Evolutionary conservation across 2,329 filamentous ascomycete species (phyloP).

Genomic region (Davidsoniella neocaledoniae): DNA sequence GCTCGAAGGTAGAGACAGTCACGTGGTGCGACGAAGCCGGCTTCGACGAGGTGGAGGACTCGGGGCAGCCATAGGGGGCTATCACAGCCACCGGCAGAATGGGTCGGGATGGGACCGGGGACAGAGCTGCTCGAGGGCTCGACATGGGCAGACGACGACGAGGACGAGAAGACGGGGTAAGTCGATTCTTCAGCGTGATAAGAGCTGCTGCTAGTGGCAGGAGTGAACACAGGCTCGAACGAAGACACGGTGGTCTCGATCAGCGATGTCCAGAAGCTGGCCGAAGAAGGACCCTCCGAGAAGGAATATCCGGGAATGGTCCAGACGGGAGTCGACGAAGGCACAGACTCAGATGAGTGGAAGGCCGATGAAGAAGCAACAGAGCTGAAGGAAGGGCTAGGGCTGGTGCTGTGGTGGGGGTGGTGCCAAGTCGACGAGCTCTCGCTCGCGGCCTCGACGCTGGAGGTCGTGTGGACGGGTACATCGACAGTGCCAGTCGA

Average conservation of each 20-base stretch:
- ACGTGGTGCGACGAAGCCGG: not conserved
- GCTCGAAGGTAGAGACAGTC: constrained; percentile 3
- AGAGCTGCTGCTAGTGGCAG: not conserved
- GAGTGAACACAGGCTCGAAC: not conserved
- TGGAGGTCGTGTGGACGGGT: not conserved
- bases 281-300: not conserved
- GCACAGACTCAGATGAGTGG: not conserved
- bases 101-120: not conserved
- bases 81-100: constrained; percentile 1
- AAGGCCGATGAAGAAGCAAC: not conserved
- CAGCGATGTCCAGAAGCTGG: not conserved
- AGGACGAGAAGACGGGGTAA: not conserved
- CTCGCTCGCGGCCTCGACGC: not conserved
- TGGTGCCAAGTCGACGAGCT: not conserved
- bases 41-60: not conserved
- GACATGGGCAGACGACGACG: not conserved
- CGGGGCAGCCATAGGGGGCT: constrained; percentile 9
- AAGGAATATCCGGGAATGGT: not conserved
- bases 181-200: not conserved
- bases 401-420: not conserved
- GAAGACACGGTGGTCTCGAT: not conserved
- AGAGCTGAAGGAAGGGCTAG: not conserved
- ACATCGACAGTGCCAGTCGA: not conserved
- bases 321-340: not conserved
- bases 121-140: not conserved